A percentile compares a stretch with the other conserved stretches of the same genome.
Conservation (phyloP, 345 rosid species). For the Citropsis articulata region DNA sequence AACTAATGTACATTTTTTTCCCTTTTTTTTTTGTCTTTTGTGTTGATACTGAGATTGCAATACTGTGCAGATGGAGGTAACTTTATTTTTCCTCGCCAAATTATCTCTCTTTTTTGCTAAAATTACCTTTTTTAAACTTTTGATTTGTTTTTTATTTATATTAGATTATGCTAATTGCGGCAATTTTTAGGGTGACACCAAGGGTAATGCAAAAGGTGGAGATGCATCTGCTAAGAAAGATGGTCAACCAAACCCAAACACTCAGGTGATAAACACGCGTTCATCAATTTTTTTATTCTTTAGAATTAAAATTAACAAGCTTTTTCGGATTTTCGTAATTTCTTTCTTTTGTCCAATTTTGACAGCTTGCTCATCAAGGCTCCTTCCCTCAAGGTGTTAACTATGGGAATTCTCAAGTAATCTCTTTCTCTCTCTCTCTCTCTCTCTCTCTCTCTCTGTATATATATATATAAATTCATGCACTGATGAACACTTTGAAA, state of each 20-base stretch:
- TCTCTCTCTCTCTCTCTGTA: background rate
- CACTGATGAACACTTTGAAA: background rate
- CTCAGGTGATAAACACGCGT: slow-evolving; percentile 40
- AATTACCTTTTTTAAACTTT: background rate
- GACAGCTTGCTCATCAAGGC: slow-evolving; percentile 63
- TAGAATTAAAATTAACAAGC: background rate
- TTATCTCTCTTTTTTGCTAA: background rate
- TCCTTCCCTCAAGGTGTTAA: slow-evolving; percentile 46
- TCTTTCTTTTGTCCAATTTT: slow-evolving; percentile 17
- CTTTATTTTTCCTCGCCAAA: slow-evolving; percentile 13
- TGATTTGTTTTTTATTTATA: background rate
- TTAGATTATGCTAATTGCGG: slow-evolving; percentile 6
- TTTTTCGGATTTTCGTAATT: background rate
- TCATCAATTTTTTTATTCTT: background rate
- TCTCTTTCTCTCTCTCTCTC: slow-evolving; percentile 23
- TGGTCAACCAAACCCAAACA: slow-evolving; percentile 44
- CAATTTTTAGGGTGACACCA: slow-evolving; percentile 69
- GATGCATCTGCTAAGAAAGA: slow-evolving; percentile 62
- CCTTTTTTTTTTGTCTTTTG: background rate
- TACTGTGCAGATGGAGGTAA: slow-evolving; percentile 80
- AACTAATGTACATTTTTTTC: slow-evolving; percentile 16
- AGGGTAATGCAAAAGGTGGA: slow-evolving; percentile 70
- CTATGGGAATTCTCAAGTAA: slow-evolving; percentile 65
- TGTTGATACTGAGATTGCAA: slow-evolving; percentile 17
- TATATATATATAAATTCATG: background rate